phyloP scores from a whole-genome alignment of 2,329 filamentous ascomycete species.

The Pseudogymnoascus sp. region DNA sequence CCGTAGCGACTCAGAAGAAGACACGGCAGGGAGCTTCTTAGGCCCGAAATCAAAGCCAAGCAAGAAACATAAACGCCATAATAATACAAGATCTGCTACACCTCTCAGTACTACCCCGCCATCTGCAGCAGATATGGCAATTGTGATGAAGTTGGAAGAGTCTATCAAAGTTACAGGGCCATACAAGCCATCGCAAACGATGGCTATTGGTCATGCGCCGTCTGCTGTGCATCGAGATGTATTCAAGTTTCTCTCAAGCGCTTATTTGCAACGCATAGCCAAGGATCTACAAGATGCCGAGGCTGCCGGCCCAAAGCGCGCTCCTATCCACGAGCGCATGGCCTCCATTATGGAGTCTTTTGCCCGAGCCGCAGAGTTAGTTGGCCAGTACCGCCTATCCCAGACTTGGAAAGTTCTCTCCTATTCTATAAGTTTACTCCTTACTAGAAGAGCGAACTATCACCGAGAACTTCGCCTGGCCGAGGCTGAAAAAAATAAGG shows the following conservation, averaged over 20 bases:
- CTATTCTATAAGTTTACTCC: conserved; percentile 45
- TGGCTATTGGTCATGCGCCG: conserved; percentile 52
- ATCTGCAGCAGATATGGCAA: conserved; percentile 28
- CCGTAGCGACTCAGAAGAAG: conserved; percentile 57
- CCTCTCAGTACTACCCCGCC: conserved; percentile 48
- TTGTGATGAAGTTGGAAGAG: conserved; percentile 46
- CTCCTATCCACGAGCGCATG: conserved; percentile 40
- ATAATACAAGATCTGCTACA: conserved; percentile 35
- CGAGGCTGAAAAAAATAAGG: conserved; percentile 30
- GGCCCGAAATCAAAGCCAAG: conserved; percentile 34
- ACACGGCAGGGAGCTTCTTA: conserved; percentile 52
- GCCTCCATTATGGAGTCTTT: conserved; percentile 45
- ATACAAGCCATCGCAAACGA: conserved; percentile 52
- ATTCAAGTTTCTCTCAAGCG: conserved; percentile 47
- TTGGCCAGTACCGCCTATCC: conserved; percentile 49
- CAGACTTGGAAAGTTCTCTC: conserved; percentile 56
- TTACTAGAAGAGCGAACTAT: conserved; percentile 46
- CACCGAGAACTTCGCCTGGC: conserved; percentile 43
- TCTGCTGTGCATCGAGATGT: conserved; percentile 40
- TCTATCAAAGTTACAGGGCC: conserved; percentile 47
- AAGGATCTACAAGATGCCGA: not conserved
- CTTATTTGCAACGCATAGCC: conserved; percentile 46
- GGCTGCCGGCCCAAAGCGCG: conserved; percentile 25
- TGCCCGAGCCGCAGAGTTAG: conserved; percentile 47
- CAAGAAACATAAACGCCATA: conserved; percentile 33